Percentiles rank a stretch among this genome's conserved stretches.
Conservation (phyloP, 1,284 basidiomycete species). For the Sporisorium scitamineum region DNA sequence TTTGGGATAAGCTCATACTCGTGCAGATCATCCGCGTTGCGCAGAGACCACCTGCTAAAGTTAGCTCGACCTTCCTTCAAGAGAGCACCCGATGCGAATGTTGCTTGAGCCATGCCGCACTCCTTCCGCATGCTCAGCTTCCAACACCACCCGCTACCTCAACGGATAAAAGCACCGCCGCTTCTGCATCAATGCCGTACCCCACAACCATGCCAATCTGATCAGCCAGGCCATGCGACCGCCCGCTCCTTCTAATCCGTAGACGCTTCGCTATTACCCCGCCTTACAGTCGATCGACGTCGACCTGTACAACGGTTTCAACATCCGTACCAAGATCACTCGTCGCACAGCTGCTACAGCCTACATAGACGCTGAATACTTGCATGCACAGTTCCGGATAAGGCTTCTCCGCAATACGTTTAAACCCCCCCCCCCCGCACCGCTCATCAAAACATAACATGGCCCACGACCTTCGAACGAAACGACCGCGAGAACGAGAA, state of each 20-base stretch:
- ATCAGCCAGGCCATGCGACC: neutral
- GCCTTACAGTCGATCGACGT: neutral
- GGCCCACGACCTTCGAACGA: neutral
- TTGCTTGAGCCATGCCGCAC: neutral
- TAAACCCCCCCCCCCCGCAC: no score
- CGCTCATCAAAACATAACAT: neutral
- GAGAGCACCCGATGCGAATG: neutral
- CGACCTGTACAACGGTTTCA: neutral
- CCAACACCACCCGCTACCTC: neutral
- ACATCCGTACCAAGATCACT: no score
- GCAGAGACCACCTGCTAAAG: no score
- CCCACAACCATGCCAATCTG: neutral
- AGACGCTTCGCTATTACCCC: neutral
- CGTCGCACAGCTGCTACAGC: neutral
- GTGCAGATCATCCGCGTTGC: neutral
- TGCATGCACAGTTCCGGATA: no score
- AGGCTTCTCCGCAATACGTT: no score
- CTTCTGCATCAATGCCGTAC: neutral
- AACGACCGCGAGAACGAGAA: neutral
- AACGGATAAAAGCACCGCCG: neutral
- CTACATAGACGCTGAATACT: no score
- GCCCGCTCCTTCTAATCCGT: neutral
- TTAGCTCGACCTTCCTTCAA: neutral
- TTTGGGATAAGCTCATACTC: slow-evolving; percentile 4
- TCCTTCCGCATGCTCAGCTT: neutral